Base-by-base conservation (phyloP, 495 filamentous ascomycete genomes). In the Daldinia decipiens region DNA sequence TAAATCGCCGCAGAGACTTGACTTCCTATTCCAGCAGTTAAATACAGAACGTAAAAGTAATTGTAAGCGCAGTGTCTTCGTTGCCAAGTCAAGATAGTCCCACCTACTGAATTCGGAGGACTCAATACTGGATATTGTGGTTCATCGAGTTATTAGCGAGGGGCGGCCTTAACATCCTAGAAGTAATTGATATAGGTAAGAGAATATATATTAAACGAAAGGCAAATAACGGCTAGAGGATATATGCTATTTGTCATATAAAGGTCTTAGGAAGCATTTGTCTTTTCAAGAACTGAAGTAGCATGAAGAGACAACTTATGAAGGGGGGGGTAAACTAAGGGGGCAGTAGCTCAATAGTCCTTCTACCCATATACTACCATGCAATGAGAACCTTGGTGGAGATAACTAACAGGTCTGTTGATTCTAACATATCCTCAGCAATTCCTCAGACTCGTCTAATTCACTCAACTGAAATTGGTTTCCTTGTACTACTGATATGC, bases 21-120 rank as follows among this genome's bases (percentile, higher is more conserved):
- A 21, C 43, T 62, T 59, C 68, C 68, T 66, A 45, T 71, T 62
- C 21, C n/a, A 71, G 56, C 50, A 53, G 50, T 53, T 53, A 31
- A 19, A 3, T 12, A 52, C 15, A 15, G 26, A 31, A 31, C 13
- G 0, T 12, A 2, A 53, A 12, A 31, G 5, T 29, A 31, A 57
- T 32, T 15, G 7, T 21, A 19, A 57, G 29, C 7, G 61, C 21
- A 24, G 9, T 36, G 56, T 38, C 57, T 38, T 15, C 43, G 13
- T 9, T 39, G 19, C 39, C 32, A 24, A 47, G 21, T 34, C 4
- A 26, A 8, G 15, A 59, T 62, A 55, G 34, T 70, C 15, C 12
- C 36, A 70, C 67, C 59, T 70, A 53, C 60, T 60, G 21, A 4
- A 54, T 63, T 21, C 11, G 21, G 61, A 29, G 26, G 13, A 29